Evolutionary conservation across 1,284 basidiomycete species (phyloP), one percentile per base, ranked within the genome.

Genomic region (Stereum hirsutum): DNA sequence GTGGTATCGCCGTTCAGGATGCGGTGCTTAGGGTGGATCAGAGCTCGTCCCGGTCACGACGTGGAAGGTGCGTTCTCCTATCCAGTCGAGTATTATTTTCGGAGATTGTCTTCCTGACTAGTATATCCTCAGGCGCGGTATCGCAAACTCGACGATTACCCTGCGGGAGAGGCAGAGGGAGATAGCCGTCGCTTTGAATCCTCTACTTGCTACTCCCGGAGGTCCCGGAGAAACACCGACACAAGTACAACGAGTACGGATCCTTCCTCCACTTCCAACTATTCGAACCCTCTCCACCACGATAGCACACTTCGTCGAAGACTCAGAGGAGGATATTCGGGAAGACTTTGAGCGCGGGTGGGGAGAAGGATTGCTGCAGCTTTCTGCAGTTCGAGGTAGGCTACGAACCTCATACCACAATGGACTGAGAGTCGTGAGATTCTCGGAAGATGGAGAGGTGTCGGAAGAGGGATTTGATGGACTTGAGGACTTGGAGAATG

Each of bases 281-380:
- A 51, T 77, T 6, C 45, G 52, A 25, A 64, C 67, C 4, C 46
- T 77, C 21, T 61, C 67, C 19, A 60, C 65, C n/a, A 70, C 65
- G 2, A 48, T n/a, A n/a, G n/a, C n/a, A n/a, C n/a, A n/a, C n/a
- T n/a, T n/a, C n/a, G n/a, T n/a, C n/a, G n/a, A n/a, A n/a, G n/a
- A n/a, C n/a, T n/a, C n/a, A n/a, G n/a, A 69, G 35, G 54, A 52
- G 7, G 52, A 50, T 14, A 57, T 78, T 43, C 62, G 66, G 12
- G 54, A 54, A 4, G 69, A 74, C 49, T 86, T 83, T 51, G 66
- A 68, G 54, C 63, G 58, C 26, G 81, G 81, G 7, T 84, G 81
- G 81, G 57, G 57, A 2, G 69, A 74, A 46, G 80, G 79, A 7
- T 54, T 81, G 39, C 54, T 59, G 19, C 67, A 68, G 39, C 61